Percentiles rank a stretch among this genome's conserved stretches.
These are phyloP conservation scores for Trichoderma hamatum DNA, from an alignment of 2,329 filamentous ascomycete genomes.

Conservation along the genomic window DNA sequence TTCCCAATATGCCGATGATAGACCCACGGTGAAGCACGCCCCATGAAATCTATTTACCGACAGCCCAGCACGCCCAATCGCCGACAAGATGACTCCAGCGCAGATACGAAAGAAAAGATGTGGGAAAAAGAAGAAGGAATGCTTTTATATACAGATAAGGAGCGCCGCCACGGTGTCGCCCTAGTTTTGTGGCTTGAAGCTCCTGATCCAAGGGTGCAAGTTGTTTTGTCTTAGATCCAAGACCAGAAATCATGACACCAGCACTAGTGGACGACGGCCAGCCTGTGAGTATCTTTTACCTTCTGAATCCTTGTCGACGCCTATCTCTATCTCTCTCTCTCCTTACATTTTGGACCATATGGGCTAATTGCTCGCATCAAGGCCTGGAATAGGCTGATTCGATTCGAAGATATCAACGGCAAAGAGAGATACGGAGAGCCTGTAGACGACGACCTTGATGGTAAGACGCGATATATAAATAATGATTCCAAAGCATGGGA, in stretches of 20 bases:
- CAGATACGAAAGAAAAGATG: neutral
- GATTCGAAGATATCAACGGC: constrained; percentile 11
- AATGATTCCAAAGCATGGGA: constrained; percentile 11
- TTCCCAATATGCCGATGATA: constrained; percentile 1
- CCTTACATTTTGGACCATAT: neutral
- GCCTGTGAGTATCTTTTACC: constrained; percentile 1
- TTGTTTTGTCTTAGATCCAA: constrained; percentile 3
- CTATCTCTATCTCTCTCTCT: neutral
- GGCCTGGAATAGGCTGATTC: constrained; percentile 19
- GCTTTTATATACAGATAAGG: constrained; percentile 23
- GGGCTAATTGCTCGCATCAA: neutral
- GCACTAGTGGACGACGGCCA: neutral
- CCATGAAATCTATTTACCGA: constrained; percentile 5
- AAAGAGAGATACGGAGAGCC: constrained; percentile 18
- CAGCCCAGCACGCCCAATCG: neutral
- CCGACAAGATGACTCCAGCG: neutral
- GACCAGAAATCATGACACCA: constrained; percentile 6
- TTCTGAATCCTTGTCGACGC: neutral
- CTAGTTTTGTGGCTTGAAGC: constrained; percentile 8
- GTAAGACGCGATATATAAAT: neutral
- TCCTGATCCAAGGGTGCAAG: neutral
- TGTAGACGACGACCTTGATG: constrained; percentile 9
- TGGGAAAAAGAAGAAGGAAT: neutral
- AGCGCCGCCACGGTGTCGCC: neutral
- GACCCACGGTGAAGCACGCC: neutral